phyloP scores from a whole-genome alignment of 2,329 filamentous ascomycete genomes.

The Tricladium varicosporioides region DNA sequence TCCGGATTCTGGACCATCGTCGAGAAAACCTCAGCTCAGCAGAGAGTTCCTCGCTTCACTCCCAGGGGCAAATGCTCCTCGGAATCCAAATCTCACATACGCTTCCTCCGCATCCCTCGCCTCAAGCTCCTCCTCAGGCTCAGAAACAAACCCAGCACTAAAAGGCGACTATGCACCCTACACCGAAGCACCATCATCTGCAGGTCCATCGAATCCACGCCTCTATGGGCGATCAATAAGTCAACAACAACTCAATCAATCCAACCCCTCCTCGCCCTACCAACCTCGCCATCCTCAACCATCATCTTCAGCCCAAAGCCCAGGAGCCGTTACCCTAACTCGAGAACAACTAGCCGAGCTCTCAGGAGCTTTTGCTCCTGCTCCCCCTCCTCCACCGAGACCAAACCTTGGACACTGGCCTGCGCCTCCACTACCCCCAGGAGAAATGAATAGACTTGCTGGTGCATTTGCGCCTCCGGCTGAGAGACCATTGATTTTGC shows the following conservation, averaged over 20 bases:
- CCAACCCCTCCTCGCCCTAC: background rate
- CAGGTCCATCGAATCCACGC: background rate
- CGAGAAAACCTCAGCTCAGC: background rate
- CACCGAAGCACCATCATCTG: background rate
- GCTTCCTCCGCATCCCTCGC: background rate
- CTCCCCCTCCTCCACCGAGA: background rate
- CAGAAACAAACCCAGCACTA: background rate
- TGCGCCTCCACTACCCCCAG: background rate
- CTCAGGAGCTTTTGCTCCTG: background rate
- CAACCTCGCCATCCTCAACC: background rate
- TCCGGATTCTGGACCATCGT: background rate
- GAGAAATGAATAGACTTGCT: too few species aligned
- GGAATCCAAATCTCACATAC: background rate
- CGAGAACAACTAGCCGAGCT: background rate
- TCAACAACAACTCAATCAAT: background rate
- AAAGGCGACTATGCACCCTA: background rate
- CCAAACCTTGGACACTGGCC: background rate
- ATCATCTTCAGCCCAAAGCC: background rate
- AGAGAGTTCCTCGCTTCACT: background rate
- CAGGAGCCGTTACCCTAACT: background rate
- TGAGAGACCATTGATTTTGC: too few species aligned
- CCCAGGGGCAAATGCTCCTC: background rate
- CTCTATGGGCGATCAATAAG: background rate
- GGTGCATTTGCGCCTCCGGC: too few species aligned
- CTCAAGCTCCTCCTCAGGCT: background rate